Base-by-base conservation (phyloP, 139 green algal species). In the Coccomyxa sp. region DNA sequence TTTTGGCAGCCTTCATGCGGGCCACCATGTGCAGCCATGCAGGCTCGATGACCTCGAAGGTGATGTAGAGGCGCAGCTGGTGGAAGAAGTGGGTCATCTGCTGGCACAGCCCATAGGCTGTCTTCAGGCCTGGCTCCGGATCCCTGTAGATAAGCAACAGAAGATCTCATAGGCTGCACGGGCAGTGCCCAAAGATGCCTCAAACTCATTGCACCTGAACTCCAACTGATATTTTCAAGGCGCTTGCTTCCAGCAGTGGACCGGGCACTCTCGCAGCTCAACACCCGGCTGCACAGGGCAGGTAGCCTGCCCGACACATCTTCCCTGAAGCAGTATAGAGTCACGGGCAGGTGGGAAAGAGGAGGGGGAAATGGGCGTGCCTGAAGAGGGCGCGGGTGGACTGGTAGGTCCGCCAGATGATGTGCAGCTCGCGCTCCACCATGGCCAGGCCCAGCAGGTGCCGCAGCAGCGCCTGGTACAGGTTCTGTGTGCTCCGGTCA, bases 381-480 rank as follows among this genome's bases (percentile, higher is more conserved):
- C 55, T 68, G 55, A 77, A 85, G 68, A 91, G 69, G 24, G 72
- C 55, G 1, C 86, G 78, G 68, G 87, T 88, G n/a, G 68, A 73
- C 72, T 93, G 90, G 41, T 92, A 85, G 34, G 86, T 68, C 36
- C 86, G 77, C 85, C 90, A 96, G 22, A 89, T 85, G 29, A 72
- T 76, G 27, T 79, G 82, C 55, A 98, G 88, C 82, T 94, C 79
- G n/a, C 88, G 81, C 86, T 98, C 95, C 50, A 90, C 86, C 58
- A 87, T 88, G 84, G 97, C 96, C 41, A 96, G 86, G 38, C 86
- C 82, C 73, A 97, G 94, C 31, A 98, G 80, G 80, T 97, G 90
- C 78, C 92, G 81, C 76, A 97, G 96, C 29, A 97, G 81, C 35
- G 97, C 83, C 80, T 98, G 95, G 88, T 98, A 98, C 79, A 93